phyloP scores from a whole-genome alignment of 2,329 filamentous ascomycete species.

The Balansia obtecta region DNA sequence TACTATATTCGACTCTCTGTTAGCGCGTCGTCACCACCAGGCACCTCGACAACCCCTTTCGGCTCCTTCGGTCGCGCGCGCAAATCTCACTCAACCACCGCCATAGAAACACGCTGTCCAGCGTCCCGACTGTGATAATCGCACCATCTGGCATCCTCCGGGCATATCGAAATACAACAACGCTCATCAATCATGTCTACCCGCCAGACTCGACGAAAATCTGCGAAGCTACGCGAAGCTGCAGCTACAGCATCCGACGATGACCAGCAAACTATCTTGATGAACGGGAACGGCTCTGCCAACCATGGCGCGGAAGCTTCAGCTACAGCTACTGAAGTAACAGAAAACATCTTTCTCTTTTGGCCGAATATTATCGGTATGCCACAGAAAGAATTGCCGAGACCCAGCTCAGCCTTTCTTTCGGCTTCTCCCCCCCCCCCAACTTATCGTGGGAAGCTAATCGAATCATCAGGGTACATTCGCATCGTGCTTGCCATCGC shows the following conservation, averaged over 20 bases:
- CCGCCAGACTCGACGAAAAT: conserved; percentile 26
- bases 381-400: conserved; percentile 12
- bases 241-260: conserved; percentile 14
- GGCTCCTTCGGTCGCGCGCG: conserved; percentile 4
- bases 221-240: conserved; percentile 21
- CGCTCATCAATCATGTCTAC: conserved; percentile 21
- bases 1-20: neutral
- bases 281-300: conserved; percentile 35
- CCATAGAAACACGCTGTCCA: neutral
- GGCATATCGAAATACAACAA: neutral
- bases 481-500: conserved; percentile 73
- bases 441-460: neutral
- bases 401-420: neutral
- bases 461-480: conserved; percentile 47
- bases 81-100: neutral
- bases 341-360: conserved; percentile 73
- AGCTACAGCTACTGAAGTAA: conserved; percentile 24
- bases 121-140: neutral
- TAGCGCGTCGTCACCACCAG: neutral
- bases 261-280: conserved; percentile 14
- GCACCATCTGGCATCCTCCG: neutral
- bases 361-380: conserved; percentile 71
- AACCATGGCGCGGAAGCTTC: conserved; percentile 21
- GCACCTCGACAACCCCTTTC: neutral
- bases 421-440: too few relatives aligned